Evolutionary conservation across 1,284 basidiomycete genomes (phyloP).

Genomic region (Tylopilus sp.): DNA sequence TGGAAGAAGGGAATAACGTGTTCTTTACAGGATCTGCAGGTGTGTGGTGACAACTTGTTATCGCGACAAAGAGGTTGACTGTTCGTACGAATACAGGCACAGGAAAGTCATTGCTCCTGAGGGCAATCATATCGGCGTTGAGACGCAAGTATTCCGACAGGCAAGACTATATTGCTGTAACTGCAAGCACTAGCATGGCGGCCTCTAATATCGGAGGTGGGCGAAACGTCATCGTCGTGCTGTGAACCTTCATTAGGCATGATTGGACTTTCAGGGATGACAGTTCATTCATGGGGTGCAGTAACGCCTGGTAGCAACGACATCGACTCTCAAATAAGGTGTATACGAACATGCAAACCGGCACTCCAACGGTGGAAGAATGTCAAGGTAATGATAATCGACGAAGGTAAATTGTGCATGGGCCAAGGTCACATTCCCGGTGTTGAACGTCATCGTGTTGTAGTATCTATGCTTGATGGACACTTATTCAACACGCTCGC

Average conservation of each 20-base stretch:
- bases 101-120: constrained; percentile 74
- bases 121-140: constrained; percentile 67
- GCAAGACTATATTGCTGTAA: constrained; percentile 59
- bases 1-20: constrained; percentile 46
- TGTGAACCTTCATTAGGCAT: neutral
- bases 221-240: constrained; percentile 9
- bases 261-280: constrained; percentile 40
- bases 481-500: constrained; percentile 69
- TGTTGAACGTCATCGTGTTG: neutral
- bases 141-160: constrained; percentile 59
- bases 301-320: constrained; percentile 63
- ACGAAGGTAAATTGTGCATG: constrained; percentile 56
- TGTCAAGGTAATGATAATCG: constrained; percentile 74
- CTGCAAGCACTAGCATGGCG: constrained; percentile 69
- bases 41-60: constrained; percentile 20
- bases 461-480: constrained; percentile 85
- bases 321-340: constrained; percentile 55
- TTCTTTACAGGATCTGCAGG: constrained; percentile 55
- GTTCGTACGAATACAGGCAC: constrained; percentile 49
- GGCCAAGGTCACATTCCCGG: neutral
- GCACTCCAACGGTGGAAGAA: constrained; percentile 58
- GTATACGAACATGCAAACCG: constrained; percentile 51
- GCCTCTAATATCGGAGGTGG: constrained; percentile 77
- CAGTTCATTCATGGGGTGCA: constrained; percentile 79
- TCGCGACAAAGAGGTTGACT: neutral